Evolutionary conservation across 2,329 filamentous ascomycete genomes (phyloP), one percentile per base, ranked within the genome.

Genomic region (Curvularia sp.): DNA sequence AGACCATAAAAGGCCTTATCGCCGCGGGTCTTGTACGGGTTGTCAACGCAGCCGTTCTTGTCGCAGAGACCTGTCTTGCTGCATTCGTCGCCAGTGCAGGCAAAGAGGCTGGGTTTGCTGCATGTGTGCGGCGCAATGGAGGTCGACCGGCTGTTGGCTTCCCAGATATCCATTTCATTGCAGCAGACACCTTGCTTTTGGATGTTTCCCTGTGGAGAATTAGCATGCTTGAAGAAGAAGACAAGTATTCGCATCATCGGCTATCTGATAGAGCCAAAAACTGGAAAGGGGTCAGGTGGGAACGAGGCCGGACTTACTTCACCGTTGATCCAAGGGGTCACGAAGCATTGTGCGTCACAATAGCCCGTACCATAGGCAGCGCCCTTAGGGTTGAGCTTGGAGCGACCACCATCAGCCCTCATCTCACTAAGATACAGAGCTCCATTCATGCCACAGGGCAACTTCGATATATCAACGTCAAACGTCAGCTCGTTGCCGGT

Each of bases 401-500:
- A 75, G n/a, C 72, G 70, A 6, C 76, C 76, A 48, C 76, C 76
- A 41, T 70, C 62, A 9, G 66, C 73, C 52, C 74, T 64, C 77
- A 79, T 79, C 63, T 78, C 76, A 15, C 71, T 74, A 8, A 78
- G 66, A 50, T 79, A 79, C 5, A 79, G 55, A 49, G 77, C 77
- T 41, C 77, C 75, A 52, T 79, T 79, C 74, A 78, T 78, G 28
- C 77, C 77, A 61, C 77, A 78, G 5, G 76, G 76, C n/a, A 78
- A 66, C 63, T 75, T 77, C 4, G 76, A 78, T 2, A 74, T 85
- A 72, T 91, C 89, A 26, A 90, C 88, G 55, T 90, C 88, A 61
- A 91, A 90, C 54, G 87, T 88, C 78, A 91, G 88, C 76, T 91
- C 89, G 70, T 88, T 83, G 77, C 86, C 86, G 53, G 87, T 80